phyloP scores from a whole-genome alignment of 2,329 filamentous ascomycete genomes.

The Drechmeria coniospora region DNA sequence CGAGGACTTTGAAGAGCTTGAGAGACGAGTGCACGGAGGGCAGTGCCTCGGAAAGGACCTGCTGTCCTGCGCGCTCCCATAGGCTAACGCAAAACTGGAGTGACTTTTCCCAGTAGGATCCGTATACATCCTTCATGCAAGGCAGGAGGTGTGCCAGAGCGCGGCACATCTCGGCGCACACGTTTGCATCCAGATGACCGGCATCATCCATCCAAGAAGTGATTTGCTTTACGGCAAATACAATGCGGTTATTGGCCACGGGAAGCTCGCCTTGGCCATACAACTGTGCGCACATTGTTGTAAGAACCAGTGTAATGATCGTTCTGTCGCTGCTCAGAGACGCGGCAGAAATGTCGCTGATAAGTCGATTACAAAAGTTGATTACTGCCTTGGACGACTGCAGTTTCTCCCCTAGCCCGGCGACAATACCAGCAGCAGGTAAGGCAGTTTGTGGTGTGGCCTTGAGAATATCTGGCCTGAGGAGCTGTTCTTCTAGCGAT shows the following conservation, averaged over 20 bases:
- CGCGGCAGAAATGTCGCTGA: constrained; percentile 43
- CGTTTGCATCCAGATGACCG: constrained; percentile 24
- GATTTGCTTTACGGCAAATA: constrained; percentile 72
- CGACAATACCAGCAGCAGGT: constrained; percentile 31
- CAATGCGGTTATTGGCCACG: constrained; percentile 50
- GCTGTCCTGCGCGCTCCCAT: constrained; percentile 34
- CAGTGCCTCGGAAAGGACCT: constrained; percentile 30
- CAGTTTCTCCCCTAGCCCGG: constrained; percentile 35
- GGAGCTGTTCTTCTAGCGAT: constrained; percentile 30
- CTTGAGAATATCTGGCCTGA: constrained; percentile 30
- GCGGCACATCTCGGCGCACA: constrained; percentile 38
- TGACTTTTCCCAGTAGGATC: constrained; percentile 64
- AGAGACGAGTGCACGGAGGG: constrained; percentile 58
- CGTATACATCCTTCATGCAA: constrained; percentile 67
- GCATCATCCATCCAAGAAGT: constrained; percentile 50
- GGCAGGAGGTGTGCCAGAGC: constrained; percentile 50
- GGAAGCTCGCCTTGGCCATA: constrained; percentile 38
- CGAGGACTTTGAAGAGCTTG: constrained; percentile 50
- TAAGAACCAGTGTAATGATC: constrained; percentile 32
- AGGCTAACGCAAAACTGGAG: constrained; percentile 42
- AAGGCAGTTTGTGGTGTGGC: constrained; percentile 29
- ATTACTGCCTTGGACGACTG: constrained; percentile 30
- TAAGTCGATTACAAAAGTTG: constrained; percentile 42
- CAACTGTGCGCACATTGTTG: constrained; percentile 35
- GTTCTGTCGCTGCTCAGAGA: constrained; percentile 27